Evolutionary conservation across 2,329 filamentous ascomycete species (phyloP).

Genomic region (Hypoxylon sp.): DNA sequence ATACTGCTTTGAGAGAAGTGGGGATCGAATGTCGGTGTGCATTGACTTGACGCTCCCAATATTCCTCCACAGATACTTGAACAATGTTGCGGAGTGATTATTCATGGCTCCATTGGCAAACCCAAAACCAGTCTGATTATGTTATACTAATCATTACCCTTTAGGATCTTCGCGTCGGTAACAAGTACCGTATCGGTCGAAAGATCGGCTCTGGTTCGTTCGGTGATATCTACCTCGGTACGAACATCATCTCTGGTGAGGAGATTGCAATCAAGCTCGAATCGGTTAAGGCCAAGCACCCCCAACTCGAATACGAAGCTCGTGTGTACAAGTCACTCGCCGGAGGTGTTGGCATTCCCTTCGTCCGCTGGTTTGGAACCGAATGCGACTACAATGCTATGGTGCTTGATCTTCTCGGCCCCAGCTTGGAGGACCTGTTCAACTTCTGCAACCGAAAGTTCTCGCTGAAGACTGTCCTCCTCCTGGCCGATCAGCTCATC

Average conservation of each 20-base stretch:
- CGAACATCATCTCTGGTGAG: constrained; percentile 99
- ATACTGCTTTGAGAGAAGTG: no score
- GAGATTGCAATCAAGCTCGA: constrained; percentile 99
- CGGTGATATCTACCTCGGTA: constrained; percentile 98
- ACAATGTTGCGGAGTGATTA: background rate
- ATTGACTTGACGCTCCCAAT: constrained; percentile 13
- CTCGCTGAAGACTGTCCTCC: constrained; percentile 95
- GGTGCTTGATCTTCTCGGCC: constrained; percentile 96
- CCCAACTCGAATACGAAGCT: constrained; percentile 97
- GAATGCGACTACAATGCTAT: constrained; percentile 99
- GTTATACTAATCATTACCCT: constrained; percentile 30
- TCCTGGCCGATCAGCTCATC: constrained; percentile 97
- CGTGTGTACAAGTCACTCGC: constrained; percentile 91
- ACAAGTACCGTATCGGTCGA: constrained; percentile 99
- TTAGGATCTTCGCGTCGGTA: constrained; percentile 97
- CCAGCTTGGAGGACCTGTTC: constrained; percentile 96
- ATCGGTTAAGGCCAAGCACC: constrained; percentile 99
- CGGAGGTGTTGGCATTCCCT: constrained; percentile 96
- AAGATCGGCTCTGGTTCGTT: constrained; percentile 99
- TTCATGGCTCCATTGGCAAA: no score
- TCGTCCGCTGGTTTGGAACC: constrained; percentile 99
- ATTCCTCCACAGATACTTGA: background rate
- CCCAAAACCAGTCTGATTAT: background rate
- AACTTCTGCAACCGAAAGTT: constrained; percentile 99
- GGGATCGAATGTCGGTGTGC: constrained; percentile 31